A percentile compares a stretch with the other conserved stretches of the same genome.
These are phyloP conservation scores for Pichia sp. DNA, from an alignment of 1,139 yeast species.

Conservation along the genomic window DNA sequence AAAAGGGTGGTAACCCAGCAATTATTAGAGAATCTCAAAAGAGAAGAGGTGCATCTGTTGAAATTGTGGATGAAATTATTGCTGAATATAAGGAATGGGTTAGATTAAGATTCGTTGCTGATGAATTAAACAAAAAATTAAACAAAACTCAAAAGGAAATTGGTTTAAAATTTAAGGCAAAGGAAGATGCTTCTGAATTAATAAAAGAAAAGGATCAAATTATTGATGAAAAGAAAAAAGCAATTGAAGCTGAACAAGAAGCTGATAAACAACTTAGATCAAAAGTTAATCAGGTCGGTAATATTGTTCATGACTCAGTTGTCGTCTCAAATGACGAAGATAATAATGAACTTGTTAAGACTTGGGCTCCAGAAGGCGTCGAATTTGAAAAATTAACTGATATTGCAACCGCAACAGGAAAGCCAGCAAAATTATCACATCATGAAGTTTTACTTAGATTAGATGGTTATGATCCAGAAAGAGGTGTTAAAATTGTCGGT, in stretches of 20 bases:
- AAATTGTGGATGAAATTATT: constrained; percentile 91
- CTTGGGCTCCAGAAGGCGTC: constrained; percentile 73
- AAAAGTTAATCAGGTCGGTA: constrained; percentile 88
- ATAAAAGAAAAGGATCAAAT: constrained; percentile 74
- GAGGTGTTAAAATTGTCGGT: constrained; percentile 97
- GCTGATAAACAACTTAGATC: constrained; percentile 68
- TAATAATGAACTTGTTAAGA: constrained; percentile 78
- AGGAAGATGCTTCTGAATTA: constrained; percentile 87
- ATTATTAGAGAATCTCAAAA: constrained; percentile 78
- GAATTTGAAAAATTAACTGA: constrained; percentile 48
- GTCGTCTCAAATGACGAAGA: constrained; percentile 85
- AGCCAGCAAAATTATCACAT: constrained; percentile 79
- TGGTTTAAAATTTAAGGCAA: constrained; percentile 86
- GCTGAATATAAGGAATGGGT: constrained; percentile 90
- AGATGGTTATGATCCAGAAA: constrained; percentile 97
- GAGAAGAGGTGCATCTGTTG: constrained; percentile 93
- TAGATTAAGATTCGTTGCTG: constrained; percentile 83
- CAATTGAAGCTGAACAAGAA: constrained; percentile 63
- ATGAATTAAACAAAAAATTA: constrained; percentile 78
- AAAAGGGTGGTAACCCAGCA: constrained; percentile 95
- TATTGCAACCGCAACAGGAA: constrained; percentile 66
- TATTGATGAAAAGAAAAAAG: constrained; percentile 59
- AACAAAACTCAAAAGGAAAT: constrained; percentile 89
- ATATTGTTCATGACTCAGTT: constrained; percentile 87
- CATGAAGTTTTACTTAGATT: constrained; percentile 91